A percentile compares a stretch with the other conserved stretches of the same genome.
Conservation (phyloP, 2,329 filamentous ascomycete species). For the Fusarium udum region DNA sequence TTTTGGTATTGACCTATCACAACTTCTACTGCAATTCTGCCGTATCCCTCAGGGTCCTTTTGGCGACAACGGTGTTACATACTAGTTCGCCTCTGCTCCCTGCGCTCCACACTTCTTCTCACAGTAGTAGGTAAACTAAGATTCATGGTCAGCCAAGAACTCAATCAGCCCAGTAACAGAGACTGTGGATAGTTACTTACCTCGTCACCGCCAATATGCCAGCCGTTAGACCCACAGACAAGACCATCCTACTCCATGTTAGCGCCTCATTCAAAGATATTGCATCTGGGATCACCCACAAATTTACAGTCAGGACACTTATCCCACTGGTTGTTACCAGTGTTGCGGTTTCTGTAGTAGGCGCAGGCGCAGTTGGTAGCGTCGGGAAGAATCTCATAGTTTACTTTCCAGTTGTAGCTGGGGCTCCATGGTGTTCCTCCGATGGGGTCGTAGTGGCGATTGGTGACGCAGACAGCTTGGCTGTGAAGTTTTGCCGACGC, state of each 20-base stretch:
- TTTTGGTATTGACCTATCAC: not conserved
- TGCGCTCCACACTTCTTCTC: conserved; percentile 8
- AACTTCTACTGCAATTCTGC: accelerated
- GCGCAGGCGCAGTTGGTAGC: conserved; percentile 24
- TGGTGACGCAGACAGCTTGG: conserved; percentile 16
- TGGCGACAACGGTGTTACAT: not conserved
- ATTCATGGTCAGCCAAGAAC: not conserved
- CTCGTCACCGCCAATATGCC: conserved; percentile 35
- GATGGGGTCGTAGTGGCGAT: not conserved
- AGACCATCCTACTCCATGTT: conserved; percentile 14
- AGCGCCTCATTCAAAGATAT: accelerated
- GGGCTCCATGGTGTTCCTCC: conserved; percentile 17
- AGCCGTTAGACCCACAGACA: conserved; percentile 11
- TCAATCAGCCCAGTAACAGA: accelerated
- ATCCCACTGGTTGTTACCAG: conserved; percentile 23
- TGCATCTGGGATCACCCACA: not conserved
- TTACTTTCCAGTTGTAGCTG: conserved; percentile 22
- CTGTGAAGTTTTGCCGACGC: conserved; percentile 9
- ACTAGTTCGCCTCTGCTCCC: conserved; percentile 10
- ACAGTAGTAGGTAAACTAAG: conserved; percentile 17
- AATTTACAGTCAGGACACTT: conserved; percentile 30
- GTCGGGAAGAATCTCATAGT: conserved; percentile 20
- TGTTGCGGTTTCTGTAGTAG: conserved; percentile 14
- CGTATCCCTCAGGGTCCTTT: not conserved
- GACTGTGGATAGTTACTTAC: not conserved